Evolutionary conservation across 306 rosid genomes (phyloP).

Genomic region (Quercus suber): DNA sequence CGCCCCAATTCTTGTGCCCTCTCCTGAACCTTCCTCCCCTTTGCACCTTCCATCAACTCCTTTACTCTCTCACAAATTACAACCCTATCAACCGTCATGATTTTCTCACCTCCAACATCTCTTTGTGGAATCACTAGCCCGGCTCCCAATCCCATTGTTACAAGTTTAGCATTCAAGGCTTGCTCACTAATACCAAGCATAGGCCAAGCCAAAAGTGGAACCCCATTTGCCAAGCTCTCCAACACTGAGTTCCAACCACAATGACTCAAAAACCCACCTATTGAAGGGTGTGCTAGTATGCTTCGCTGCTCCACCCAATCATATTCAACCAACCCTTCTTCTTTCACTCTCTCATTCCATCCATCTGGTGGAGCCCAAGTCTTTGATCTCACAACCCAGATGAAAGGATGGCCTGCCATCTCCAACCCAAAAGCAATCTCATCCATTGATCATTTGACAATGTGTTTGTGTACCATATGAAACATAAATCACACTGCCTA

Average conservation of each 20-base stretch:
- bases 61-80: constrained; percentile 18
- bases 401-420: not conserved
- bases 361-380: constrained; percentile 21
- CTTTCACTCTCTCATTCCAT: not conserved
- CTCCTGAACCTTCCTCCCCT: constrained; percentile 11
- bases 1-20: constrained; percentile 8
- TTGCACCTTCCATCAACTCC: constrained; percentile 29
- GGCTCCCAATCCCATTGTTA: not conserved
- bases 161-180: constrained; percentile 17
- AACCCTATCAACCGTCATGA: not conserved
- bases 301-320: constrained; percentile 27
- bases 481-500: constrained; percentile 18
- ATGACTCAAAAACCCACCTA: constrained; percentile 27
- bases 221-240: constrained; percentile 21
- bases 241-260: constrained; percentile 35
- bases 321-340: constrained; percentile 14
- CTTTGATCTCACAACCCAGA: constrained; percentile 21
- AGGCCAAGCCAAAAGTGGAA: constrained; percentile 35
- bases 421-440: too few species aligned
- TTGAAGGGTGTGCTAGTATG: constrained; percentile 8
- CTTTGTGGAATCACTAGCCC: not conserved
- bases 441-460: not conserved
- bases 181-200: constrained; percentile 22
- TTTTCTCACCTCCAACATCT: not conserved
- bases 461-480: constrained; percentile 20